These are phyloP conservation scores for Citrus medica DNA, from an alignment of 345 rosid genomes.

Conservation along the genomic window DNA sequence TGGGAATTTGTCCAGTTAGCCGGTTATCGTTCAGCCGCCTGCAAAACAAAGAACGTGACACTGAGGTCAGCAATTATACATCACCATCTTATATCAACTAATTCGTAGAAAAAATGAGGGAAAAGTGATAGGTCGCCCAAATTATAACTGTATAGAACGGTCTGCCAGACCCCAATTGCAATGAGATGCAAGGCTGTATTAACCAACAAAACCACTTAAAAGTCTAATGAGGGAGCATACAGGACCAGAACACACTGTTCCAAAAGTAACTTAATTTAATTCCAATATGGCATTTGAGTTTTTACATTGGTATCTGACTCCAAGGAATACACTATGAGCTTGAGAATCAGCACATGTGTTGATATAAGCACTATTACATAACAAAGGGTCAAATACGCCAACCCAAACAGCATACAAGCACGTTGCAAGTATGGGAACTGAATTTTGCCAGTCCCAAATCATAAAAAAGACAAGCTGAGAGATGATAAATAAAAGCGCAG, in stretches of 20 bases:
- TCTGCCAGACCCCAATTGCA: neutral
- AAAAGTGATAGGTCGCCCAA: neutral
- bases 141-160: neutral
- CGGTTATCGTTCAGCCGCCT: constrained; percentile 67
- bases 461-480: neutral
- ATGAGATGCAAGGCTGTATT: neutral
- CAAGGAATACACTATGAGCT: neutral
- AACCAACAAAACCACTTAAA: neutral
- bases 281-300: neutral
- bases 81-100: neutral
- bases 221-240: neutral
- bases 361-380: neutral
- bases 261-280: neutral
- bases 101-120: neutral
- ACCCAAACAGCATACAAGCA: neutral
- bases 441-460: neutral
- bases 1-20: constrained; percentile 63
- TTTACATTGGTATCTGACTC: too few relatives aligned
- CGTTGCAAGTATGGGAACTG: neutral
- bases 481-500: neutral
- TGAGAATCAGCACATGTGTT: too few relatives aligned
- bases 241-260: neutral
- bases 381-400: neutral
- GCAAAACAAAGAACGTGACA: constrained; percentile 12
- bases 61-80: neutral